Evolutionary conservation across 1,139 yeast species (phyloP).

Genomic region (Pichia sp.): DNA sequence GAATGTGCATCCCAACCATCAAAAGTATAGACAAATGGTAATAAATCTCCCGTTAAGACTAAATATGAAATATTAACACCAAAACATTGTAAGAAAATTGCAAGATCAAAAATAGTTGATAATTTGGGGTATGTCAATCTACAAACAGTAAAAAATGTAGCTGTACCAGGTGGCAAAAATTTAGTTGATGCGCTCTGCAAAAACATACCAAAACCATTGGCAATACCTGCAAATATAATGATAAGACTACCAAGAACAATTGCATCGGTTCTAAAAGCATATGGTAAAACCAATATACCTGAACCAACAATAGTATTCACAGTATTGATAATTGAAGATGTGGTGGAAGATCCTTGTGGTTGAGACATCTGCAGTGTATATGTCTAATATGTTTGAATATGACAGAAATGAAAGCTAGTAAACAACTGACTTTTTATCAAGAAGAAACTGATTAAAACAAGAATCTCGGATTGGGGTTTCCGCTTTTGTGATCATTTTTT

Average conservation of each 20-base stretch:
- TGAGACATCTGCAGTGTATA: neutral
- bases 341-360: constrained; percentile 21
- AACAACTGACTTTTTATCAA: no score
- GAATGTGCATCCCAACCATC: constrained; percentile 30
- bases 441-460: neutral
- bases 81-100: constrained; percentile 58
- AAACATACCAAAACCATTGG: constrained; percentile 76
- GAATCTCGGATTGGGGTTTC: neutral
- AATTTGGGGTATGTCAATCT: constrained; percentile 79
- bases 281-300: constrained; percentile 89
- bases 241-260: constrained; percentile 59
- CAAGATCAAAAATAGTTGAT: constrained; percentile 57
- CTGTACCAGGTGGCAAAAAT: constrained; percentile 63
- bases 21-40: constrained; percentile 46
- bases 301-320: constrained; percentile 81
- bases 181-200: constrained; percentile 70
- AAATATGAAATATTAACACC: constrained; percentile 89
- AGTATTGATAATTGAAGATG: constrained; percentile 40
- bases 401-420: neutral
- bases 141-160: constrained; percentile 83
- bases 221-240: constrained; percentile 63
- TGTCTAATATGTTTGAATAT: neutral
- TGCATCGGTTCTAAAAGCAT: constrained; percentile 84
- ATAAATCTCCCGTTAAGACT: constrained; percentile 82
- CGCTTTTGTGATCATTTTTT: neutral